Percentiles rank a stretch among this genome's conserved stretches.
Evolutionary conservation across 495 filamentous ascomycete genomes (phyloP).

Genomic region (Chaetomium fimeti): DNA sequence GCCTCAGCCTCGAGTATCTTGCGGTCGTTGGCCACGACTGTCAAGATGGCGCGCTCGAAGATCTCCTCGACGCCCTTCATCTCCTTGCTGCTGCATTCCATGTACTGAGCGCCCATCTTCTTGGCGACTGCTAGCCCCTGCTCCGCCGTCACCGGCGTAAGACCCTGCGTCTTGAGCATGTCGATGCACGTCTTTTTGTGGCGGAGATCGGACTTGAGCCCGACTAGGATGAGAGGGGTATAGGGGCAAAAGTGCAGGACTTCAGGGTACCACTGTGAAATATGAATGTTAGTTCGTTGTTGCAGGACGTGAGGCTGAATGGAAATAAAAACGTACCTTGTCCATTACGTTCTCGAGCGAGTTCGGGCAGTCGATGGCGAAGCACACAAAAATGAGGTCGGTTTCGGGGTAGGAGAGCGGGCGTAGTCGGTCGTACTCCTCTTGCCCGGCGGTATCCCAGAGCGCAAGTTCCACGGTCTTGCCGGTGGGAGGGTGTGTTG

Average conservation of each 20-base stretch:
- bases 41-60: constrained; percentile 84
- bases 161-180: constrained; percentile 93
- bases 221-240: constrained; percentile 90
- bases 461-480: constrained; percentile 94
- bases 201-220: constrained; percentile 94
- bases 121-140: constrained; percentile 84
- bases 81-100: constrained; percentile 98
- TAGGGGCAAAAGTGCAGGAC: constrained; percentile 98
- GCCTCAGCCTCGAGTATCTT: constrained; percentile 49
- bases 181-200: constrained; percentile 94
- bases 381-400: constrained; percentile 96
- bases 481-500: constrained; percentile 76
- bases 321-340: constrained; percentile 63
- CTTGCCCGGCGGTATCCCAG: constrained; percentile 98
- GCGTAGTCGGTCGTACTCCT: constrained; percentile 95
- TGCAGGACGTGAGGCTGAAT: not conserved
- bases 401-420: constrained; percentile 97
- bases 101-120: constrained; percentile 91
- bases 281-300: constrained; percentile 7
- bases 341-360: constrained; percentile 98
- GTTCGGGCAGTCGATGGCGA: constrained; percentile 97
- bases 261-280: constrained; percentile 90
- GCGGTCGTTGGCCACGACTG: constrained; percentile 70
- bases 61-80: constrained; percentile 94
- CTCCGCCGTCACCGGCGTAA: constrained; percentile 88